phyloP scores from a whole-genome alignment of 345 rosid species.

The Limnanthes douglasii region DNA sequence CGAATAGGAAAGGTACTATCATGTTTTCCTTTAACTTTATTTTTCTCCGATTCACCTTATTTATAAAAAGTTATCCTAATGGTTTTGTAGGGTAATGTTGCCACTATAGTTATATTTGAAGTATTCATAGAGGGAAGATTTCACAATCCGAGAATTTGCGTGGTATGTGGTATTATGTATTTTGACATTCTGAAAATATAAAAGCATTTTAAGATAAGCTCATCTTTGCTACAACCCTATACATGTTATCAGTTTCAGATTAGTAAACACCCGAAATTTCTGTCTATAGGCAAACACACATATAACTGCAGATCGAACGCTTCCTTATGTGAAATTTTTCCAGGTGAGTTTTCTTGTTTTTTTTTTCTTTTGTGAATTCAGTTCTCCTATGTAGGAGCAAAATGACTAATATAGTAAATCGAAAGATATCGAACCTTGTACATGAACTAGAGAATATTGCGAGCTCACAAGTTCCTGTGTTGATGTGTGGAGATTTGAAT shows the following conservation, averaged over 20 bases:
- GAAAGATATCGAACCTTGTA: conserved; percentile 18
- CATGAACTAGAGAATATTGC: conserved; percentile 20
- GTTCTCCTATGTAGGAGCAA: too few relatives aligned
- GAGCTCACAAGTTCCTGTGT: conserved; percentile 16
- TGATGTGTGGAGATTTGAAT: conserved; percentile 29
- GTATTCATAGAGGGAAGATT: conserved; percentile 2
- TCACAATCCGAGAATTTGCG: conserved; percentile 5
- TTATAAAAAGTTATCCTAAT: background rate
- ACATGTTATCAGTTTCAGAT: too few relatives aligned
- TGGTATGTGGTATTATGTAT: too few relatives aligned
- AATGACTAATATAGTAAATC: too few relatives aligned
- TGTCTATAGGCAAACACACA: conserved; percentile 14
- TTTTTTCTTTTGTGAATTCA: too few relatives aligned
- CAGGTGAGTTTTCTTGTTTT: conserved; percentile 12
- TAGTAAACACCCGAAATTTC: too few relatives aligned
- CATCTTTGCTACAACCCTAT: too few relatives aligned
- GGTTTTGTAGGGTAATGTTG: conserved; percentile 24
- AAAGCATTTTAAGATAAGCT: too few relatives aligned
- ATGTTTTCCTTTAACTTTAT: background rate
- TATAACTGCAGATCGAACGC: background rate
- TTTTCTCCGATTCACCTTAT: background rate
- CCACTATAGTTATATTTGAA: conserved; percentile 25
- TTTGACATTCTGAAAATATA: too few relatives aligned
- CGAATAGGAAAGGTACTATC: too few relatives aligned
- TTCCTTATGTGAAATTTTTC: conserved; percentile 7